Conservation (phyloP, 2,329 filamentous ascomycete genomes). For the Calonectria crousiana region DNA sequence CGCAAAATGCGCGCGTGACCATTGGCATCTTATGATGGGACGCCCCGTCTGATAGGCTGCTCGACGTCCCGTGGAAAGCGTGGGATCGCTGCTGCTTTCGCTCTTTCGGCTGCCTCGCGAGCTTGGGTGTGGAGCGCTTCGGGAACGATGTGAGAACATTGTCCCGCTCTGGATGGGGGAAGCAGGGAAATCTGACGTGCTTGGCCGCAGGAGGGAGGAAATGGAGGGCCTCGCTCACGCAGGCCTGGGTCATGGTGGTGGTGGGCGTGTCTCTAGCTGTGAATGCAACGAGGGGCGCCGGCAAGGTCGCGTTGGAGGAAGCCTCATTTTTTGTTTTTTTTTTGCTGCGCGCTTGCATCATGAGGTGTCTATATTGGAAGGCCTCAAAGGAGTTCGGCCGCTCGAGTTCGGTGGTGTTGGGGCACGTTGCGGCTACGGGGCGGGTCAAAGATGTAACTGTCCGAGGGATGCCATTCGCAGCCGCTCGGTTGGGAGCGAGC, state of each 20-base stretch:
- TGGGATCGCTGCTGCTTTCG: not conserved
- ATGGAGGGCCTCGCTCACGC: not conserved
- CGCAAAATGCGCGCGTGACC: not conserved
- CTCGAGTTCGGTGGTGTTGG: not conserved
- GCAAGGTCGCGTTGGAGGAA: not conserved
- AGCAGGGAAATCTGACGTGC: not conserved
- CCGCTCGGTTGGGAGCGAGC: not conserved
- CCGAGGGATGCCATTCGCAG: not conserved
- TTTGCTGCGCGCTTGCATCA: not conserved
- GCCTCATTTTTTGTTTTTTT: not conserved
- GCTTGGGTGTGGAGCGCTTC: not conserved
- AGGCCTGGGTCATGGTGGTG: not conserved
- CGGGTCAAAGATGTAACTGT: not conserved
- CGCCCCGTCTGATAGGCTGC: not conserved
- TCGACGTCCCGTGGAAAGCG: not conserved
- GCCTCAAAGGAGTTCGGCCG: not conserved
- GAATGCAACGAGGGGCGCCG: not conserved
- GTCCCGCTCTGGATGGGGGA: not conserved
- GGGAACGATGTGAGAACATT: constrained; percentile 1
- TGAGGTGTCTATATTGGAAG: not conserved
- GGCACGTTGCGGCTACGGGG: not conserved
- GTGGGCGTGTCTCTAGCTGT: not conserved
- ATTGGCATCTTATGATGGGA: not conserved
- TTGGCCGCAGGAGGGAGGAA: not conserved
- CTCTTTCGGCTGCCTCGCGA: not conserved